Evolutionary conservation across 2,329 filamentous ascomycete species (phyloP), one percentile per base, ranked within the genome.

Genomic region (Cladophialophora carrionii): DNA sequence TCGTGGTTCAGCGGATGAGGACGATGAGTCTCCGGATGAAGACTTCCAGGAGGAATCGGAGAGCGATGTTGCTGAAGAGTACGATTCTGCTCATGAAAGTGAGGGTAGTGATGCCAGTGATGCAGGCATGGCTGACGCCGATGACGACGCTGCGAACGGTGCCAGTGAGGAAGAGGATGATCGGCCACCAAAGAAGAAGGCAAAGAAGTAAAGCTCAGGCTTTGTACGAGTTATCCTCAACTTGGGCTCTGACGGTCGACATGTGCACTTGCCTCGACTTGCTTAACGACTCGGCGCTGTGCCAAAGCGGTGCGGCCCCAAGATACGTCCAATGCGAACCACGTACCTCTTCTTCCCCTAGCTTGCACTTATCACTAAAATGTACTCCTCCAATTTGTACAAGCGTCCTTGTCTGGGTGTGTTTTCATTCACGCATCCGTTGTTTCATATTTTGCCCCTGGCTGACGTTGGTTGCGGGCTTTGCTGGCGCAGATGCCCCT

Each of bases 31-130:
- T 66, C 88, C 93, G 8, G 95, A 99, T 73, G 95, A 99, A 77
- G 95, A 99, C 80, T 99, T 99, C 83, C 86, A 90, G 72, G 91
- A 90, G 5, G 92, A 96, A 68, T 93, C 90, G 14, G 95, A 99
- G 70, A 96, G 90, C 60, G 95, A 99, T 71, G 93, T 97, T 2
- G 95, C 94, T 0, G 95, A 99, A 78, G 96, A 99, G 76, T 99
- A 87, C 72, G 95, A 99, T 78, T 94, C 90, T 60, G 89, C 87
- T 53, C 94, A 97, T 75, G 91, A 96, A 75, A 96, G 92, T 75
- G 90, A 87, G 57, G 92, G 90, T 12, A 88, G 86, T 71, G 88
- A 85, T 70, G 79, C 82, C 59, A 83, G 80, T 20, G 78, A 83
- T 63, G 81, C 79, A 17, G 83, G 83, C 59, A 81, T 84, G 76